These are phyloP conservation scores for Microbotryum silenes-acaulis DNA, from an alignment of 1,284 basidiomycete genomes.

Conservation along the genomic window DNA sequence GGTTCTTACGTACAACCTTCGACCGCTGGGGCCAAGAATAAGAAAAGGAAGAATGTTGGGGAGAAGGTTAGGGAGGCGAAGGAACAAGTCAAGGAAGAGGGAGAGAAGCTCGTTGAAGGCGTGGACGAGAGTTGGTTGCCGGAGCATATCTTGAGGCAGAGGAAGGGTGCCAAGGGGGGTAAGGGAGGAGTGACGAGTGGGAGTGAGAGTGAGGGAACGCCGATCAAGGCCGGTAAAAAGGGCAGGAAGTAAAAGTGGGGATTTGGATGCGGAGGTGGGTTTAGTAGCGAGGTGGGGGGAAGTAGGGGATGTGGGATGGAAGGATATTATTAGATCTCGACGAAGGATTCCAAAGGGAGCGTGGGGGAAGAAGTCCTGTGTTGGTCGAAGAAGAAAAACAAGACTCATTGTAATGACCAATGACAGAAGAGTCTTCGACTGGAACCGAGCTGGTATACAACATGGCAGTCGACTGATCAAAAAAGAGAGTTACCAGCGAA, in stretches of 20 bases:
- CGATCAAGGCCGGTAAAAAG: not conserved
- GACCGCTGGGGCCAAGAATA: not conserved
- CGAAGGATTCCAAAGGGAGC: too few relatives aligned
- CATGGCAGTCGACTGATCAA: too few relatives aligned
- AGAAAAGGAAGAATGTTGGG: conserved; percentile 3
- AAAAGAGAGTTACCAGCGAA: too few relatives aligned
- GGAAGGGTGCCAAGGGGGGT: not conserved
- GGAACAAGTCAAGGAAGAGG: conserved; percentile 11
- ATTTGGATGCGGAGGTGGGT: too few relatives aligned
- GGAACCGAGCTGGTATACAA: too few relatives aligned
- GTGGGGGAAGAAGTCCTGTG: too few relatives aligned
- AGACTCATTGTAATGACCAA: too few relatives aligned
- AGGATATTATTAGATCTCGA: too few relatives aligned
- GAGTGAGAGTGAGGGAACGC: conserved; percentile 10
- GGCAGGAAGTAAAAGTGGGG: not conserved
- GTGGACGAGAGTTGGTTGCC: conserved; percentile 31
- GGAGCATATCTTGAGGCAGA: conserved; percentile 21
- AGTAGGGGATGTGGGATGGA: too few relatives aligned
- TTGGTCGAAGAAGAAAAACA: too few relatives aligned
- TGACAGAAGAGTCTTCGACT: too few relatives aligned
- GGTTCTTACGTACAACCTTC: conserved; percentile 16
- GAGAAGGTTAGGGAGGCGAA: conserved; percentile 9
- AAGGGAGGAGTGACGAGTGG: conserved; percentile 6
- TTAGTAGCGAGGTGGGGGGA: too few relatives aligned
- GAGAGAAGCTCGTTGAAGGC: conserved; percentile 9